Evolutionary conservation across 1,284 basidiomycete species (phyloP).

Genomic region (Puccinia coronata): DNA sequence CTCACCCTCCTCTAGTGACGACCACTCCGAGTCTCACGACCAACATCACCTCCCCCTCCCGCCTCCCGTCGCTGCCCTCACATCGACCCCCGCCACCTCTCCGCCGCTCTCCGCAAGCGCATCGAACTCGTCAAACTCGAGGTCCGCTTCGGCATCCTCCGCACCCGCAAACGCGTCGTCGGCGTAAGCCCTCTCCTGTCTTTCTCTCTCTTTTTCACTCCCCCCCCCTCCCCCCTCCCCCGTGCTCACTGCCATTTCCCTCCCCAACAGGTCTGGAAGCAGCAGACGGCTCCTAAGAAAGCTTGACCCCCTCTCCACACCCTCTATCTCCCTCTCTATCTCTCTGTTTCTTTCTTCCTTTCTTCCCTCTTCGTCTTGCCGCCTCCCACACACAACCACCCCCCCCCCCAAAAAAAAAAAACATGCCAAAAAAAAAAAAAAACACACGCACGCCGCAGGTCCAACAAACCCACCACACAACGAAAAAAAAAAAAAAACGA

Average conservation of each 20-base stretch:
- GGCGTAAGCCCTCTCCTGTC: neutral
- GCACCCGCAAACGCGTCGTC: constrained; percentile 21
- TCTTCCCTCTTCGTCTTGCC: too few species aligned
- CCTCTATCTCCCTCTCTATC: too few species aligned
- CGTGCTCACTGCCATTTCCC: too few species aligned
- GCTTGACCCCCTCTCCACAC: neutral
- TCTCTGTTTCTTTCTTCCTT: neutral
- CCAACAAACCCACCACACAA: too few species aligned
- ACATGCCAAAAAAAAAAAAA: too few species aligned
- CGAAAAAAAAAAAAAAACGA: too few species aligned
- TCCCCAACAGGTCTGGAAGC: constrained; percentile 18
- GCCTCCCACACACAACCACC: too few species aligned
- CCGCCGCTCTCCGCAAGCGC: neutral
- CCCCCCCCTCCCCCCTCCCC: neutral
- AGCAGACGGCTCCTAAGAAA: neutral
- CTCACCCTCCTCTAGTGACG: neutral
- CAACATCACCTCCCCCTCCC: neutral
- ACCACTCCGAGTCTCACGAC: too few species aligned
- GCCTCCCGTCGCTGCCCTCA: neutral
- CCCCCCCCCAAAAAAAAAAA: too few species aligned
- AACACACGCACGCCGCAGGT: too few species aligned
- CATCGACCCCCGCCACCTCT: neutral
- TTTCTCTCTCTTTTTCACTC: neutral
- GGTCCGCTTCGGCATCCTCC: constrained; percentile 22
- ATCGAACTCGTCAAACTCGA: constrained; percentile 34